Conservation (phyloP, 2,329 filamentous ascomycete genomes). For the Botrytis porri region DNA sequence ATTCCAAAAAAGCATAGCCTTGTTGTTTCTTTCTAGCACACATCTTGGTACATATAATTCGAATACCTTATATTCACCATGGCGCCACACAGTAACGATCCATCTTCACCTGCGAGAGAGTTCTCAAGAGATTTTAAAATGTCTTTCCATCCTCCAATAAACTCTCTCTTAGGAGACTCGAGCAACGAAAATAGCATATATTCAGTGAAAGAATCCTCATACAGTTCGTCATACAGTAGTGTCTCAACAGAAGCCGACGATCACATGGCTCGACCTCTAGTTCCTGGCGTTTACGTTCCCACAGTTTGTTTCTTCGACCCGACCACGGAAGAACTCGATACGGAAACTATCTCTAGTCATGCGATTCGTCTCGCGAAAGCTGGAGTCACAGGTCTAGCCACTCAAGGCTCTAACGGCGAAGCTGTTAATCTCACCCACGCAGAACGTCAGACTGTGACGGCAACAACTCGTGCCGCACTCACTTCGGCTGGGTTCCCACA, state of each 20-base stretch:
- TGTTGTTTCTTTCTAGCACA: not conserved
- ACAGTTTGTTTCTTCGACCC: constrained; percentile 71
- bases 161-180: constrained; percentile 28
- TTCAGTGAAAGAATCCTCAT: constrained; percentile 36
- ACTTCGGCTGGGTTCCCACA: constrained; percentile 55
- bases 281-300: constrained; percentile 65
- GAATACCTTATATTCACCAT: constrained; percentile 34
- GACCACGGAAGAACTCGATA: constrained; percentile 64
- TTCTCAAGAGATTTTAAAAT: constrained; percentile 45
- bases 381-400: constrained; percentile 59
- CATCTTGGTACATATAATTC: not conserved
- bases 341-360: constrained; percentile 46
- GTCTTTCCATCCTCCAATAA: constrained; percentile 30
- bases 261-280: constrained; percentile 42
- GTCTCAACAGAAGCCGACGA: constrained; percentile 37
- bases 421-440: constrained; percentile 62
- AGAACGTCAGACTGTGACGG: constrained; percentile 59
- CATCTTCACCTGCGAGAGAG: constrained; percentile 46
- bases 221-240: constrained; percentile 46
- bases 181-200: constrained; percentile 37
- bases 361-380: constrained; percentile 58
- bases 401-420: constrained; percentile 66
- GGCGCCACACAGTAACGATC: constrained; percentile 47
- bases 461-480: constrained; percentile 58
- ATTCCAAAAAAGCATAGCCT: not conserved